A percentile compares a stretch with the other conserved stretches of the same genome.
These are phyloP conservation scores for Cutaneotrichosporon dermatis DNA, from an alignment of 1,284 basidiomycete species.

Conservation along the genomic window DNA sequence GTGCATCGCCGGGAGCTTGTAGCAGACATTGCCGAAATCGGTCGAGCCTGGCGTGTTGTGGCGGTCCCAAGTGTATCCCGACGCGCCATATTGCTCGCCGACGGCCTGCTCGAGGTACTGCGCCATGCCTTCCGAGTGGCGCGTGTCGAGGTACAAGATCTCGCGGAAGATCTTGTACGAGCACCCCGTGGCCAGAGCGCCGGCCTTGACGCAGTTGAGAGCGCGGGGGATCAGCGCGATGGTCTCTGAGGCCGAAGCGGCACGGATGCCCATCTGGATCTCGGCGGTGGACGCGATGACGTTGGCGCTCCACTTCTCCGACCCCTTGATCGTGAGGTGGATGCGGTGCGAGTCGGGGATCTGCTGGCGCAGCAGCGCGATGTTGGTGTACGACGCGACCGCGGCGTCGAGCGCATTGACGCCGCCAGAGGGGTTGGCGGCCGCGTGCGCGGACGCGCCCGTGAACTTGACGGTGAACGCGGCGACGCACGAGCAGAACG, in stretches of 20 bases:
- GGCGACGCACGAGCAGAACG: constrained; percentile 12
- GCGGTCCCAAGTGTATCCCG: not conserved
- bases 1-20: constrained; percentile 7
- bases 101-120: constrained; percentile 17
- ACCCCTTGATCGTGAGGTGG: not conserved
- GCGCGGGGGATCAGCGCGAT: constrained; percentile 32
- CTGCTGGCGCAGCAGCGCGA: constrained; percentile 50
- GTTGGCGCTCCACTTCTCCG: constrained; percentile 26
- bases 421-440: constrained; percentile 29
- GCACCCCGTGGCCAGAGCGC: constrained; percentile 46
- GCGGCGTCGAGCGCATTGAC: constrained; percentile 52
- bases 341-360: constrained; percentile 9
- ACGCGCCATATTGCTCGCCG: not conserved
- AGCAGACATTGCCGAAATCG: constrained; percentile 15
- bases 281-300: constrained; percentile 42
- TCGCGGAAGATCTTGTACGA: constrained; percentile 31
- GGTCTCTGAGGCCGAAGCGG: constrained; percentile 31
- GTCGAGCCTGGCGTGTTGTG: constrained; percentile 6
- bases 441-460: constrained; percentile 24
- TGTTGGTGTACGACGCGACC: constrained; percentile 48
- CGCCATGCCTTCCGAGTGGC: constrained; percentile 27
- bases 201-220: constrained; percentile 44
- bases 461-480: constrained; percentile 18
- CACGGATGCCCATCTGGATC: constrained; percentile 29
- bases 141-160: constrained; percentile 39